Conservation (phyloP, 2,329 filamentous ascomycete genomes). For the Lasiodiplodia sp. region DNA sequence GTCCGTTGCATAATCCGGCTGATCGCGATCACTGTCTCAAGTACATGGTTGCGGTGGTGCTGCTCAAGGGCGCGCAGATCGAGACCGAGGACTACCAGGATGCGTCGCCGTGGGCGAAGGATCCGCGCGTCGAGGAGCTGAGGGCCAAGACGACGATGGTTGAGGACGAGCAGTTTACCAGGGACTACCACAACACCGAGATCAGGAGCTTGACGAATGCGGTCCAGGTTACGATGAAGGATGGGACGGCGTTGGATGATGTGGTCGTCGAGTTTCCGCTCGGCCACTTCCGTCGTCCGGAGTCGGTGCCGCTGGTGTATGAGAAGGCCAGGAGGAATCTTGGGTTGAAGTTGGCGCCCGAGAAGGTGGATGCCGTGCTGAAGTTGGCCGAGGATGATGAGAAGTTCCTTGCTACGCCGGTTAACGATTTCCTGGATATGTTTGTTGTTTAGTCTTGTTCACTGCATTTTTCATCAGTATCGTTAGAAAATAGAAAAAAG, state of each 20-base stretch:
- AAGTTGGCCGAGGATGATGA: neutral
- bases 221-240: slow-evolving; percentile 90
- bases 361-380: slow-evolving; percentile 17
- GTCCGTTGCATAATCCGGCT: slow-evolving; percentile 99
- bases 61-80: slow-evolving; percentile 94
- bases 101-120: slow-evolving; percentile 88
- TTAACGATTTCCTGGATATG: slow-evolving; percentile 9
- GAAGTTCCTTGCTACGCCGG: neutral
- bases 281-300: slow-evolving; percentile 66
- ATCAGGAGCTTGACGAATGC: slow-evolving; percentile 98
- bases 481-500: no score
- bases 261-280: slow-evolving; percentile 92
- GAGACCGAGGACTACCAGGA: slow-evolving; percentile 94
- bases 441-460: slow-evolving; percentile 1
- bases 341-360: slow-evolving; percentile 2
- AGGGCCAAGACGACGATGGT: slow-evolving; percentile 94
- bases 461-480: neutral
- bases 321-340: slow-evolving; percentile 38
- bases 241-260: slow-evolving; percentile 90
- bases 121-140: slow-evolving; percentile 85
- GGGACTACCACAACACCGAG: slow-evolving; percentile 91
- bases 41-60: slow-evolving; percentile 91
- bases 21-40: slow-evolving; percentile 97
- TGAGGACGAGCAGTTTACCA: slow-evolving; percentile 92
- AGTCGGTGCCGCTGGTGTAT: slow-evolving; percentile 34